Conservation (phyloP, 1,284 basidiomycete species). For the Cutaneotrichosporon sp. region DNA sequence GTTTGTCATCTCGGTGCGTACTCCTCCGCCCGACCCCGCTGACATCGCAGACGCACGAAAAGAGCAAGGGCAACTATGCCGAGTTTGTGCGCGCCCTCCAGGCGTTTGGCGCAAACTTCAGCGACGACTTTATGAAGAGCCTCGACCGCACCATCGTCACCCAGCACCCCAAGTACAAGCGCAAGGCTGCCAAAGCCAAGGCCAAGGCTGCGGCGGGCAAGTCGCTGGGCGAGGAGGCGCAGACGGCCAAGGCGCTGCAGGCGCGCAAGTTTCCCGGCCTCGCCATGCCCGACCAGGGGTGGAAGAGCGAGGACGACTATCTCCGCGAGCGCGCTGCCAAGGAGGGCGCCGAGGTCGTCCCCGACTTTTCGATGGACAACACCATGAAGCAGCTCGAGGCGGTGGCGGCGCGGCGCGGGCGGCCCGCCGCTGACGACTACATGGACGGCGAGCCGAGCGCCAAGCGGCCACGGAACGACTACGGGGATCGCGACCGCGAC, state of each 20-base stretch:
- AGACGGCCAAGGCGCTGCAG: slow-evolving; percentile 70
- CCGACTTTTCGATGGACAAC: slow-evolving; percentile 65
- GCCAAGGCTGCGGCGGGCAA: slow-evolving; percentile 34
- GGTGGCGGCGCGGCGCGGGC: slow-evolving; percentile 59
- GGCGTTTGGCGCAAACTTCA: slow-evolving; percentile 79
- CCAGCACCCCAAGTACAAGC: slow-evolving; percentile 96
- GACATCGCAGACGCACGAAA: slow-evolving; percentile 81
- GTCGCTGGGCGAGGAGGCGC: slow-evolving; percentile 38
- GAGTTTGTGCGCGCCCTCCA: slow-evolving; percentile 79
- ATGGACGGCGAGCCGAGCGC: slow-evolving; percentile 57
- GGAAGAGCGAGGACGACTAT: slow-evolving; percentile 56
- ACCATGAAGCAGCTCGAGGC: slow-evolving; percentile 76
- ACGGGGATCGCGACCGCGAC: slow-evolving; percentile 41
- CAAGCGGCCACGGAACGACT: slow-evolving; percentile 62
- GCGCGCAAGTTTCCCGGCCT: slow-evolving; percentile 89
- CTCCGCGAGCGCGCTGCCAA: slow-evolving; percentile 54
- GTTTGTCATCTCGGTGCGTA: too few species aligned
- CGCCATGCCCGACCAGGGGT: slow-evolving; percentile 75
- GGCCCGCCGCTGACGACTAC: slow-evolving; percentile 56
- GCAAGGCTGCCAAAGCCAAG: slow-evolving; percentile 60
- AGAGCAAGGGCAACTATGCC: slow-evolving; percentile 61
- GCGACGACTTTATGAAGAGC: slow-evolving; percentile 85
- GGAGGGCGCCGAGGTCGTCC: slow-evolving; percentile 60
- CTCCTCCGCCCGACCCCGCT: too few species aligned
- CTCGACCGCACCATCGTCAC: slow-evolving; percentile 91